Percentiles rank a stretch among this genome's conserved stretches.
These are phyloP conservation scores for Russula dissimulans DNA, from an alignment of 768 basidiomycete species.

Conservation along the genomic window DNA sequence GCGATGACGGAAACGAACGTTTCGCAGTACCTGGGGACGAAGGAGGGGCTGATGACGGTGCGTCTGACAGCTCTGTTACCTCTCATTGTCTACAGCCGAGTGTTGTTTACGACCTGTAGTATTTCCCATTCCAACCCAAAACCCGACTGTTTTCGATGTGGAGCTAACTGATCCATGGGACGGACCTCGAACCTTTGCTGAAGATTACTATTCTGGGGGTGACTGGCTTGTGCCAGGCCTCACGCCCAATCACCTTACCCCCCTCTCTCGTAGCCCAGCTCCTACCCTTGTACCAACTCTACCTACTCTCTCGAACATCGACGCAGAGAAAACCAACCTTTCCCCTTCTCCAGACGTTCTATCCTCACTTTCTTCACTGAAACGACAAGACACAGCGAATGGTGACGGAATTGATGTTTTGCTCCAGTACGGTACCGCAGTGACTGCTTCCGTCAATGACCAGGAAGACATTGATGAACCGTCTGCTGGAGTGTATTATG, in stretches of 20 bases:
- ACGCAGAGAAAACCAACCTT: background rate
- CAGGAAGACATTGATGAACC: background rate
- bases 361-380: background rate
- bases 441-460: background rate
- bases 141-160: slow-evolving; percentile 7
- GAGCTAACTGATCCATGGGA: slow-evolving; percentile 35
- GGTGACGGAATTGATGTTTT: background rate
- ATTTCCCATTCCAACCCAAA: slow-evolving; percentile 1
- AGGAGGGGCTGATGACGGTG: slow-evolving; percentile 38
- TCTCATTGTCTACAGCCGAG: background rate
- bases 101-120: background rate
- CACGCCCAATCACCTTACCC: slow-evolving; percentile 19
- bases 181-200: slow-evolving; percentile 32
- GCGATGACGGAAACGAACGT: slow-evolving; percentile 20
- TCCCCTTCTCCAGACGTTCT: slow-evolving; percentile 1
- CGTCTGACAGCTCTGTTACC: background rate
- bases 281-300: background rate
- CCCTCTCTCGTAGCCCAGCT: slow-evolving; percentile 1
- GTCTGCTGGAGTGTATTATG: background rate
- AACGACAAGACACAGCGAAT: background rate
- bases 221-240: slow-evolving; percentile 22
- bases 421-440: background rate
- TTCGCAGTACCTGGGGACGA: slow-evolving; percentile 23
- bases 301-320: background rate
- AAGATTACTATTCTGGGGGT: slow-evolving; percentile 39